phyloP scores from a whole-genome alignment of 441 rosid genomes.

The Euphorbia schlechtendalii region DNA sequence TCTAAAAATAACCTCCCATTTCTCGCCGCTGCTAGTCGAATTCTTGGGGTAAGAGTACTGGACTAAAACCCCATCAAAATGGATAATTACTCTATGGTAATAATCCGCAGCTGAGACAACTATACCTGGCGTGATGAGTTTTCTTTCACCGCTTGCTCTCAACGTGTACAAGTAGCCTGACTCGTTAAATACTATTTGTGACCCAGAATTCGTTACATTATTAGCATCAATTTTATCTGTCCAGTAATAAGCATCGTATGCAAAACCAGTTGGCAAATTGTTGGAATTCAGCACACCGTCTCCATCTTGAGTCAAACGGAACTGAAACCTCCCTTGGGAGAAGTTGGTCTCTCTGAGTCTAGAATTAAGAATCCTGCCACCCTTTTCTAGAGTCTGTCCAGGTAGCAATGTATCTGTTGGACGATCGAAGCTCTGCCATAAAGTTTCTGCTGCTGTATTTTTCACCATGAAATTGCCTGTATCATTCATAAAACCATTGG shows the following conservation, averaged over 20 bases:
- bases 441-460: neutral
- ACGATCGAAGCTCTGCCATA: conserved; percentile 42
- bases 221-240: conserved; percentile 3
- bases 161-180: neutral
- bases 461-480: conserved; percentile 33
- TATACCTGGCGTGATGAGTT: neutral
- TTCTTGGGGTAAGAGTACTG: too few species aligned
- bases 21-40: too few species aligned
- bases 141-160: neutral
- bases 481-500: conserved; percentile 27
- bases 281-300: conserved; percentile 24
- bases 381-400: conserved; percentile 18
- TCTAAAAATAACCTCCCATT: neutral
- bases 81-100: conserved; percentile 35
- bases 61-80: too few species aligned
- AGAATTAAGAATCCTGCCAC: conserved; percentile 13
- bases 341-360: conserved; percentile 19
- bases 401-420: conserved; percentile 45
- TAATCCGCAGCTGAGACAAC: conserved; percentile 11
- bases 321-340: conserved; percentile 32
- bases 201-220: conserved; percentile 15
- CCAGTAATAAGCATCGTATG: conserved; percentile 17
- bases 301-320: conserved; percentile 21
- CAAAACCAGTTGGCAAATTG: too few species aligned
- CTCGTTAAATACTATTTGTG: neutral